Evolutionary conservation across 768 basidiomycete genomes (phyloP), one percentile per base, ranked within the genome.

Genomic region (Tricholoma saponaceum): DNA sequence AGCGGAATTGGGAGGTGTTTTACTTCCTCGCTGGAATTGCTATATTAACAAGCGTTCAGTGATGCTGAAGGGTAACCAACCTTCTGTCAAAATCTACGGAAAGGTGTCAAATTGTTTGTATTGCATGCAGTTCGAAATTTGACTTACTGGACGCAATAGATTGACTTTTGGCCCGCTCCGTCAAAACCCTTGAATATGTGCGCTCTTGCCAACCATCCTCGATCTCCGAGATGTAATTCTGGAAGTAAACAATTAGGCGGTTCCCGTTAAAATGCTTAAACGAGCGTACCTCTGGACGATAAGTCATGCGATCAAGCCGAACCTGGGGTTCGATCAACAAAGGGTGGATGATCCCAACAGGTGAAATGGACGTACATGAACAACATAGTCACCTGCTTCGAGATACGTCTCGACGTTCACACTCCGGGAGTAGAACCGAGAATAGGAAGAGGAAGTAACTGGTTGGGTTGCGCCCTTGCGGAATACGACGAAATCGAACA

Each of bases 401-500:
- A 72, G 59, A 14, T 56, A 18, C 6, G 66, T 10, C 37, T 72
- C 70, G 5, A 66, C 47, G 51, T 71, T 72, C 18, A 71, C 67
- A 51, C 70, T 71, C 8, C 69, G 63, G 8, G 62, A 58, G 18
- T 41, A 65, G 32, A 44, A 47, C 5, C 57, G 47, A 4, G 66
- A 54, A 5, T 59, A 41, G 25, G 62, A 60, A 2, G 70, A 70
- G 7, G 57, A 41, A 0, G 60, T 61, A 5, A 69, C 52, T 9
- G 66, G 61, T 35, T 69, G 61, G 28, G 54, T 66, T 53, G 66
- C 67, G 6, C 71, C 74, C 47, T 69, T 67, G 55, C 70, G 70
- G 67, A 68, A 77, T 5, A 78, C 55, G 8, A 70, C 55, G 55
- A 77, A 77, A 58, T 77, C 74, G 22, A 76, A 70, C 1, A 59